phyloP scores from a whole-genome alignment of 345 rosid species.

The Salix koriyanagi region DNA sequence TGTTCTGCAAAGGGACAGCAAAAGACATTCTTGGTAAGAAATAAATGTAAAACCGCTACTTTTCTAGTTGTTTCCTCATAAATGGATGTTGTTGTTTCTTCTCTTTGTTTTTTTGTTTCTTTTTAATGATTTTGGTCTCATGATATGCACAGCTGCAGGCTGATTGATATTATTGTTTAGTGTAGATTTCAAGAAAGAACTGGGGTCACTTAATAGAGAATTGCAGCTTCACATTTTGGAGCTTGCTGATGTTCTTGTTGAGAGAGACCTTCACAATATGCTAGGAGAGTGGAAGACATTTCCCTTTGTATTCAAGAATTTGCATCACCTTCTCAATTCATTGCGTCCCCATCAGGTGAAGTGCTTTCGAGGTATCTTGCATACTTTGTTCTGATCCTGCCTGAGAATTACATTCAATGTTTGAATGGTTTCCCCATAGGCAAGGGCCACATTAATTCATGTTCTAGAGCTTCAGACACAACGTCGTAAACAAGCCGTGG shows the following conservation, averaged over 20 bases:
- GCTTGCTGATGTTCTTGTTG: slow-evolving; percentile 93
- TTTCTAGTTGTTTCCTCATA: neutral
- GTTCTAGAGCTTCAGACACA: slow-evolving; percentile 85
- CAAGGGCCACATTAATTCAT: slow-evolving; percentile 90
- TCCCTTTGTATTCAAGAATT: slow-evolving; percentile 87
- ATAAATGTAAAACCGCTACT: neutral
- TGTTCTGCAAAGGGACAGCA: neutral
- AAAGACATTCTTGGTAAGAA: neutral
- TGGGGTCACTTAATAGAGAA: slow-evolving; percentile 73
- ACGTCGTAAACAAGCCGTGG: slow-evolving; percentile 80
- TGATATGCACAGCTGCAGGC: neutral
- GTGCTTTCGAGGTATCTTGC: neutral
- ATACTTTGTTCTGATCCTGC: neutral
- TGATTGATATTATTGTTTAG: neutral
- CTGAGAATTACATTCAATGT: neutral
- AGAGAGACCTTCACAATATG: slow-evolving; percentile 91
- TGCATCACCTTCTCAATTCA: slow-evolving; percentile 95
- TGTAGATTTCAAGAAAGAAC: slow-evolving; percentile 82
- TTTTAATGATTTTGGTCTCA: neutral
- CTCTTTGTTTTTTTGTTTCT: neutral
- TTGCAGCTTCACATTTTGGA: slow-evolving; percentile 84
- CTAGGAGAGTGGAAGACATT: slow-evolving; percentile 84
- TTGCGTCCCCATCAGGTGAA: slow-evolving; percentile 88
- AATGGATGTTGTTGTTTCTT: neutral
- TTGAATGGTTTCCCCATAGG: slow-evolving; percentile 35